These are phyloP conservation scores for Pyrenochaeta sp. DNA, from an alignment of 2,329 filamentous ascomycete species.

Conservation along the genomic window DNA sequence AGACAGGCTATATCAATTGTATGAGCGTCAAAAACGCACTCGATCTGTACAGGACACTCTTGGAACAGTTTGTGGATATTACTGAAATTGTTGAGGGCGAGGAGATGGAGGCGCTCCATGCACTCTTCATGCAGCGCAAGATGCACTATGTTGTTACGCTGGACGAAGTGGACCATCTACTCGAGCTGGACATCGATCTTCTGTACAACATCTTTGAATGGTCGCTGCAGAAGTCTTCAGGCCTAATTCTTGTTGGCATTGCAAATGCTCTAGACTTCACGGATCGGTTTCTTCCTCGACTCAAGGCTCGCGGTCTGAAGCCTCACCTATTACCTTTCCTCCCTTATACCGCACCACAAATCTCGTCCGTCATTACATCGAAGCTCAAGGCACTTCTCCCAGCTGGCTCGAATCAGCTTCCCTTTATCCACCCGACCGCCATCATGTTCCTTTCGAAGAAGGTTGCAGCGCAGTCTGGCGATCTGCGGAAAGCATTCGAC, in stretches of 20 bases:
- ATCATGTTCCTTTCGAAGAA: conserved; percentile 95
- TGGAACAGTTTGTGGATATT: conserved; percentile 72
- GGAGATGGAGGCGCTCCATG: conserved; percentile 72
- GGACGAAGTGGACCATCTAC: conserved; percentile 93
- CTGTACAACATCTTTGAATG: conserved; percentile 96
- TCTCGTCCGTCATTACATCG: conserved; percentile 84
- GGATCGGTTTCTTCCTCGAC: conserved; percentile 89
- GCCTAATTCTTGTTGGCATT: conserved; percentile 86
- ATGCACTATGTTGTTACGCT: conserved; percentile 81
- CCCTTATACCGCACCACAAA: conserved; percentile 87
- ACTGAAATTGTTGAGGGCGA: conserved; percentile 70
- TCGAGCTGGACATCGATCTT: conserved; percentile 87
- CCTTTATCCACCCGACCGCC: conserved; percentile 92
- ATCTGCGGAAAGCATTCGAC: conserved; percentile 94
- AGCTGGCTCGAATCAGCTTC: conserved; percentile 68
- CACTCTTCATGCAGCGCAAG: conserved; percentile 71
- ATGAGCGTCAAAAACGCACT: conserved; percentile 92
- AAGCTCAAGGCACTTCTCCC: conserved; percentile 80
- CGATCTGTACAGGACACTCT: conserved; percentile 82
- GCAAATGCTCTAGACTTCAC: conserved; percentile 96
- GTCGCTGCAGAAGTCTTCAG: conserved; percentile 83
- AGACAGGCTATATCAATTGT: conserved; percentile 88
- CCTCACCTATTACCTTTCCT: conserved; percentile 90
- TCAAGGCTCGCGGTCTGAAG: conserved; percentile 92
- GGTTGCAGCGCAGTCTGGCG: conserved; percentile 91